Percentiles rank a stretch among this genome's conserved stretches.
phyloP scores from a whole-genome alignment of 305 asterid genomes.

The Fraxinus angustifolia region DNA sequence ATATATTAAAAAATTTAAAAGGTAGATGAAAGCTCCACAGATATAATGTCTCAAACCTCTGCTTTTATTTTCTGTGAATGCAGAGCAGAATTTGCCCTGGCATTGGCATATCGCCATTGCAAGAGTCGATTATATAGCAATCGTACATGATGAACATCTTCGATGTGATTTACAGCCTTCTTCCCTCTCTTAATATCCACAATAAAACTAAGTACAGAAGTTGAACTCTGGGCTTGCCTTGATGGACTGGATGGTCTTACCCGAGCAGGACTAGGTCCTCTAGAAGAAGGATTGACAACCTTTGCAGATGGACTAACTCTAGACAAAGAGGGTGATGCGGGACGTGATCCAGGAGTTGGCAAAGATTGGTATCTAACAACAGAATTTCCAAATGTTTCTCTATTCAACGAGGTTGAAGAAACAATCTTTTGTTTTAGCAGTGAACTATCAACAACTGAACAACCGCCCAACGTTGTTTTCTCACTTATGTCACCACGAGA shows the following conservation, averaged over 20 bases:
- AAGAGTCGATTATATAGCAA: conserved; percentile 72
- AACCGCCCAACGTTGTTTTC: conserved; percentile 14
- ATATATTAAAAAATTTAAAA: conserved; percentile 9
- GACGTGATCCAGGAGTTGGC: conserved; percentile 44
- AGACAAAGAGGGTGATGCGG: conserved; percentile 57
- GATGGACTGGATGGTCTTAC: conserved; percentile 79
- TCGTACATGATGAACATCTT: conserved; percentile 79
- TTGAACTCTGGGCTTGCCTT: conserved; percentile 55
- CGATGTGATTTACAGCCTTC: conserved; percentile 63
- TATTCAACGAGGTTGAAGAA: conserved; percentile 42
- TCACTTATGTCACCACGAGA: conserved; percentile 36
- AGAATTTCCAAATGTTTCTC: conserved; percentile 30
- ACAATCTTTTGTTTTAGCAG: conserved; percentile 34
- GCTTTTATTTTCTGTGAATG: conserved; percentile 52
- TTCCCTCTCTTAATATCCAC: conserved; percentile 76
- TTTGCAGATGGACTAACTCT: conserved; percentile 56
- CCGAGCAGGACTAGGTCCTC: conserved; percentile 74
- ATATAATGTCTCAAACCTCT: conserved; percentile 49
- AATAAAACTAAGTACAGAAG: conserved; percentile 76
- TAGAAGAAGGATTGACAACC: conserved; percentile 35
- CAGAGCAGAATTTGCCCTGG: conserved; percentile 40
- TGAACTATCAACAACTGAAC: conserved; percentile 45
- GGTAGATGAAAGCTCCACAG: conserved; percentile 12
- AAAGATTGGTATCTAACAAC: conserved; percentile 45
- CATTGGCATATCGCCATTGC: conserved; percentile 86